phyloP scores from a whole-genome alignment of 1,139 yeast genomes.

The Suhomyces maxii region DNA sequence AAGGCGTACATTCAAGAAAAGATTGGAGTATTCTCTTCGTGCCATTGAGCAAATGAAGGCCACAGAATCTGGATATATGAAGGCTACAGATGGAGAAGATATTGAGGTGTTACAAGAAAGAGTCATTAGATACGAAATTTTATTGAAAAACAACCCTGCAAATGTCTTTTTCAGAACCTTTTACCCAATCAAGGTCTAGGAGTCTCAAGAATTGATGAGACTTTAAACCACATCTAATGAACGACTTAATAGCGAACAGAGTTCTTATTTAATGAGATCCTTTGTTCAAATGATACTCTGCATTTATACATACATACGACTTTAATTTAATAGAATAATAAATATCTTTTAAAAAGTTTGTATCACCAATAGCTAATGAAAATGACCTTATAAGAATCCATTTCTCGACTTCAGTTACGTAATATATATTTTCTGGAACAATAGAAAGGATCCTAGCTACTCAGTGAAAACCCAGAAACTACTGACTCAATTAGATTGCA shows the following conservation, averaged over 20 bases:
- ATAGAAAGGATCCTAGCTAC: no score
- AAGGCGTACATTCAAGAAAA: slow-evolving; percentile 16
- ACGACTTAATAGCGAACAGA: neutral
- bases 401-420: no score
- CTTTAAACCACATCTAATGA: neutral
- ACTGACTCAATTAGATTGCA: no score
- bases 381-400: no score
- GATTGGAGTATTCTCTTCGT: slow-evolving; percentile 11
- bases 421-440: no score
- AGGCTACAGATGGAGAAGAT: slow-evolving; percentile 2
- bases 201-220: neutral
- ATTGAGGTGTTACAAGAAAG: slow-evolving; percentile 6
- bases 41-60: slow-evolving; percentile 10
- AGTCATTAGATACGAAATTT: slow-evolving; percentile 10
- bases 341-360: no score
- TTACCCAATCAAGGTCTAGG: slow-evolving; percentile 11
- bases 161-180: slow-evolving; percentile 5
- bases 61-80: slow-evolving; percentile 15
- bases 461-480: no score
- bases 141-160: slow-evolving; percentile 4
- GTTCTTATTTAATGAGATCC: no score
- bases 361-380: no score
- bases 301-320: no score
- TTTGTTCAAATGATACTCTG: no score
- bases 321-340: no score